These are phyloP conservation scores for Dryas octopetala DNA, from an alignment of 306 rosid species.

Conservation along the genomic window DNA sequence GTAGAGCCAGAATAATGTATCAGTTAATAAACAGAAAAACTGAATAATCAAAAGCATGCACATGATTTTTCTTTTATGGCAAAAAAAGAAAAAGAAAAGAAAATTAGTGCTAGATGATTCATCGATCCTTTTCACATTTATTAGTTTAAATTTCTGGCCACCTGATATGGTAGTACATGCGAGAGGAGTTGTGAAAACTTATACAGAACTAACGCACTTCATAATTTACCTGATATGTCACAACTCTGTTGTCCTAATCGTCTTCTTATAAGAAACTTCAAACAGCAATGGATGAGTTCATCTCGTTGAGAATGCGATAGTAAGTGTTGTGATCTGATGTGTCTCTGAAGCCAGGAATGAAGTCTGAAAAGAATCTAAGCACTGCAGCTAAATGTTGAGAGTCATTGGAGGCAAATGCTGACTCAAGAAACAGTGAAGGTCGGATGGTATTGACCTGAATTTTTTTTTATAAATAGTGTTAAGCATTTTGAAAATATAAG, in stretches of 20 bases:
- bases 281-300: conserved; percentile 59
- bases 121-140: background rate
- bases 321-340: conserved; percentile 72
- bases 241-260: background rate
- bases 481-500: background rate
- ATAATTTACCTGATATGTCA: background rate
- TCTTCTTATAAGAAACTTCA: conserved; percentile 27
- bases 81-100: background rate
- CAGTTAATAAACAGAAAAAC: background rate
- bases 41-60: background rate
- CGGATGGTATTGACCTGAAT: conserved; percentile 76
- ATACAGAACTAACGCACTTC: background rate
- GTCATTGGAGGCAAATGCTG: conserved; percentile 65
- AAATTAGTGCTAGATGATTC: background rate
- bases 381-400: conserved; percentile 81
- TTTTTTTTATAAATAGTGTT: conserved; percentile 20
- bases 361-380: conserved; percentile 79
- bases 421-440: conserved; percentile 88
- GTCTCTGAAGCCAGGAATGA: conserved; percentile 66
- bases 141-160: background rate
- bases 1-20: background rate
- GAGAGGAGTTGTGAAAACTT: background rate
- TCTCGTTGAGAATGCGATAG: conserved; percentile 65
- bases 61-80: background rate
- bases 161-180: background rate